Percentiles rank a stretch among this genome's conserved stretches.
Evolutionary conservation across 2,329 filamentous ascomycete species (phyloP).

Genomic region (Colletotrichum trifolii): DNA sequence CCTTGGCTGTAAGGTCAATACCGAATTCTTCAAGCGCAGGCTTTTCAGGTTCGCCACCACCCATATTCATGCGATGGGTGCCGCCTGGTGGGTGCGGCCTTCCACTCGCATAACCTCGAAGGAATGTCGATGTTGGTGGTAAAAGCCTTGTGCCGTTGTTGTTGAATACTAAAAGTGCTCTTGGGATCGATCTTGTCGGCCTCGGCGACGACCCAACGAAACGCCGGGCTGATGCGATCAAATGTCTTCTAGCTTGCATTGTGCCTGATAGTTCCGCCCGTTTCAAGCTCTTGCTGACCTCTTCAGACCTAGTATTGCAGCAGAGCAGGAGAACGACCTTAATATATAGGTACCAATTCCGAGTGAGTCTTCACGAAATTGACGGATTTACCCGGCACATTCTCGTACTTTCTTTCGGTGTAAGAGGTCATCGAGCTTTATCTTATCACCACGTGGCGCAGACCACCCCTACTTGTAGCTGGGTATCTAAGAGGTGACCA

Average conservation of each 20-base stretch:
- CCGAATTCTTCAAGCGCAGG: constrained; percentile 91
- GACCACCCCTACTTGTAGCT: constrained; percentile 2
- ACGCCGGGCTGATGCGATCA: constrained; percentile 52
- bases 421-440: constrained; percentile 30
- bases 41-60: constrained; percentile 80
- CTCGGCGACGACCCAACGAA: constrained; percentile 46
- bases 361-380: constrained; percentile 25
- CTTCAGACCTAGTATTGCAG: neutral
- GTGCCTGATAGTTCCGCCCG: constrained; percentile 26
- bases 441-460: constrained; percentile 50
- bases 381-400: constrained; percentile 43
- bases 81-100: constrained; percentile 89
- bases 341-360: constrained; percentile 15
- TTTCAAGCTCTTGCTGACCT: neutral
- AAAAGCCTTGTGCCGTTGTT: constrained; percentile 42
- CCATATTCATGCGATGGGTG: constrained; percentile 92
- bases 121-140: constrained; percentile 51
- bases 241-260: constrained; percentile 56
- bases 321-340: neutral
- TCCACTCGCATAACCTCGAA: constrained; percentile 73
- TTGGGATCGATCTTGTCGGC: constrained; percentile 39
- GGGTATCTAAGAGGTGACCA: too few relatives aligned
- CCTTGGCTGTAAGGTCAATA: constrained; percentile 86
- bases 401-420: constrained; percentile 53
- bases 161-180: constrained; percentile 21